Evolutionary conservation across 129 eudicot genomes (phyloP), one percentile per base, ranked within the genome.

Genomic region (Helianthus tuberosus): DNA sequence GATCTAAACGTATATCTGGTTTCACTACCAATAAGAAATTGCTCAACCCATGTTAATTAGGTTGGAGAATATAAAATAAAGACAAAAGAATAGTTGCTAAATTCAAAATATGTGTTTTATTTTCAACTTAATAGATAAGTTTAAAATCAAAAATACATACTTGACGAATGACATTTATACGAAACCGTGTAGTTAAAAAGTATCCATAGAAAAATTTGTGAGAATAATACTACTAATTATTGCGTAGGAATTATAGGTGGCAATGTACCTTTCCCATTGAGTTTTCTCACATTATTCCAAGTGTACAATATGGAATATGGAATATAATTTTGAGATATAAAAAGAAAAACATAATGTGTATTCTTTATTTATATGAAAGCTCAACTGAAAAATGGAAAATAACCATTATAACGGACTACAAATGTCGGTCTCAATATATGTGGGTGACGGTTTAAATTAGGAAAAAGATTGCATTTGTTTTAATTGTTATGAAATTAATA

Each of bases 361-460:
- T 52, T 52, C 5, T 53, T 53, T 6, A 53, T 53, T 53, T 6
- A 6, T 53, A 1, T 16, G 55, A 51, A 51, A n/a, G 9, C 16
- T 51, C 9, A 0, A n/a, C n/a, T 51, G n/a, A 13, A 53, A 15
- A 53, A 53, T 43, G 47, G 46, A 41, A 41, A 41, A 41, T 41
- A 5, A 41, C 46, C 46, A 10, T 41, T 41, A 41, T 41, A 4
- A 39, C 8, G 44, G 46, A 15, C 8, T n/a, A 0, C 9, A 53
- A 53, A 66, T 57, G 64, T 76, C 60, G 50, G 17, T 67, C 68
- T 55, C 51, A 15, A 29, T 57, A 54, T n/a, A 27, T 46, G 60
- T 49, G 23, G 25, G 44, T 59, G 17, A 59, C 14, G 13, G 32
- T 29, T 61, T 32, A 49, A 36, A 59, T 59, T 36, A 60, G 81